Evolutionary conservation across 768 basidiomycete species (phyloP).

Genomic region (Xerocomus spinulosus): DNA sequence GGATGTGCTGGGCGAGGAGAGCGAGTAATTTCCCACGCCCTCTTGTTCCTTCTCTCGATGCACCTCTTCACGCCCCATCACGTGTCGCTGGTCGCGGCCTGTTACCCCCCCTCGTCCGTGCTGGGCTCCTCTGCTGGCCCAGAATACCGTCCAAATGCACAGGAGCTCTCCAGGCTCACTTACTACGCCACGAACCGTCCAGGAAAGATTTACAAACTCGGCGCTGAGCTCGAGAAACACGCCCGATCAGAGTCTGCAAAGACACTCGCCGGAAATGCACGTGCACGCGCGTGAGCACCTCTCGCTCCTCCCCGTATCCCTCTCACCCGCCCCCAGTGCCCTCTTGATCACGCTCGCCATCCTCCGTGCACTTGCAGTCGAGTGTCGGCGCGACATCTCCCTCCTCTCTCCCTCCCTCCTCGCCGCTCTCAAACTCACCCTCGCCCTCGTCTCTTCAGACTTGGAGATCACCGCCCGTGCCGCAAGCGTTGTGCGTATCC

Average conservation of each 20-base stretch:
- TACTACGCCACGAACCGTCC: constrained; percentile 85
- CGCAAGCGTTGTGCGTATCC: constrained; percentile 67
- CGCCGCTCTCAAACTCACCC: constrained; percentile 54
- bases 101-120: constrained; percentile 77
- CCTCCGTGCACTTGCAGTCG: constrained; percentile 74
- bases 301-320: background rate
- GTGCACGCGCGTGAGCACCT: constrained; percentile 69
- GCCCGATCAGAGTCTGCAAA: constrained; percentile 59
- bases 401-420: constrained; percentile 69
- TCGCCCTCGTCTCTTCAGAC: constrained; percentile 55
- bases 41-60: constrained; percentile 38
- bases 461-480: constrained; percentile 73
- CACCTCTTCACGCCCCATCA: constrained; percentile 80
- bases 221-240: constrained; percentile 72
- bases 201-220: constrained; percentile 74
- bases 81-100: constrained; percentile 76
- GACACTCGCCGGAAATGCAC: constrained; percentile 65
- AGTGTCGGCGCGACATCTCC: constrained; percentile 81
- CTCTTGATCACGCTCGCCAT: constrained; percentile 83
- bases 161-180: constrained; percentile 79
- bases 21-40: constrained; percentile 35
- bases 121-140: constrained; percentile 65
- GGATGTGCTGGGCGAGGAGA: constrained; percentile 54
- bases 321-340: constrained; percentile 39
- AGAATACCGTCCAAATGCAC: constrained; percentile 74